These are phyloP conservation scores for Penicillium robsamsonii DNA, from an alignment of 495 filamentous ascomycete genomes.

Conservation along the genomic window DNA sequence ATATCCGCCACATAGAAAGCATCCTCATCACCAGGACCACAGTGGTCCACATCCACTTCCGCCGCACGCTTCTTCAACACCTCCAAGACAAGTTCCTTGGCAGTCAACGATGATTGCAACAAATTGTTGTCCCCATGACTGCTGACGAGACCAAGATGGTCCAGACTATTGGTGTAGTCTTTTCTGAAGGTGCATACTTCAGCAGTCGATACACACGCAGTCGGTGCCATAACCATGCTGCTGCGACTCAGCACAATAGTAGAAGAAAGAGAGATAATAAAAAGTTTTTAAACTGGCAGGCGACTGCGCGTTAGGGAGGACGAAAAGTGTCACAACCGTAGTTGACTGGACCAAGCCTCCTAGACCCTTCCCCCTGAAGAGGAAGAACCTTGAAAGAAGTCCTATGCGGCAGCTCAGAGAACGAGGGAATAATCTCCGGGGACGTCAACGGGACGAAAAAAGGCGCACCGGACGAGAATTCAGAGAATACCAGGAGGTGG, in stretches of 20 bases:
- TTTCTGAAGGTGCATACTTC: conserved; percentile 47
- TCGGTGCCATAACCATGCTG: conserved; percentile 69
- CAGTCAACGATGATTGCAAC: conserved; percentile 47
- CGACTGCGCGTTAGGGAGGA: conserved; percentile 75
- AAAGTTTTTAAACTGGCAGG: conserved; percentile 22
- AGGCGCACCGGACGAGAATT: conserved; percentile 53
- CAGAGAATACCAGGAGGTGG: conserved; percentile 67
- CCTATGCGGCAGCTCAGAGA: conserved; percentile 97
- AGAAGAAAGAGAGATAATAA: conserved; percentile 17
- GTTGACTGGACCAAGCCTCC: conserved; percentile 57
- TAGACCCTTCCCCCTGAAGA: conserved; percentile 56
- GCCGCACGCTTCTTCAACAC: conserved; percentile 79
- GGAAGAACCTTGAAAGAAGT: conserved; percentile 93
- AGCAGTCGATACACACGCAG: conserved; percentile 54
- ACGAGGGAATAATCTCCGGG: conserved; percentile 53
- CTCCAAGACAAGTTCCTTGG: conserved; percentile 66
- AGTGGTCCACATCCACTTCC: conserved; percentile 76
- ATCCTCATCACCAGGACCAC: conserved; percentile 89
- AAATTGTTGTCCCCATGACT: conserved; percentile 40
- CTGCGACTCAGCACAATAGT: conserved; percentile 37
- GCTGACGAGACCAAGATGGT: conserved; percentile 28
- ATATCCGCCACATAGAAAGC: conserved; percentile 98
- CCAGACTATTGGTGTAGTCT: conserved; percentile 30
- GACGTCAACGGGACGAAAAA: conserved; percentile 52
- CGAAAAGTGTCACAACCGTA: conserved; percentile 82